phyloP scores from a whole-genome alignment of 257 asterid species.

The Henckelia pumila region DNA sequence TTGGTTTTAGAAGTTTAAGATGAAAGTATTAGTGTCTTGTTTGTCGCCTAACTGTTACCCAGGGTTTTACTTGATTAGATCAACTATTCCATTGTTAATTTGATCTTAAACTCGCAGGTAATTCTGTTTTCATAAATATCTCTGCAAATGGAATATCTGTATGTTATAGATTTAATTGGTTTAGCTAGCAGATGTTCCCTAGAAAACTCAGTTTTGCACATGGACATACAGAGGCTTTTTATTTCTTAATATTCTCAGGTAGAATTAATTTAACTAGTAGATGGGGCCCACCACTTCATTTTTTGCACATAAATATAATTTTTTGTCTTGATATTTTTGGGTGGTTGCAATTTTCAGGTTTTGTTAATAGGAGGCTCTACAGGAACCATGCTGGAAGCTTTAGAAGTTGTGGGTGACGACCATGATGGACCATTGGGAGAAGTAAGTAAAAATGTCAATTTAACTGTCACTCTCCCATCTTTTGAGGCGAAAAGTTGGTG shows the following conservation, averaged over 20 bases:
- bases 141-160: not conserved
- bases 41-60: conserved; percentile 8
- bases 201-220: no score
- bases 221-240: no score
- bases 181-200: no score
- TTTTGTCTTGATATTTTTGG: not conserved
- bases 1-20: conserved; percentile 10
- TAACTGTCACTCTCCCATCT: conserved; percentile 10
- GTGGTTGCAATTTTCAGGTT: conserved; percentile 50
- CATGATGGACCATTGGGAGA: conserved; percentile 65
- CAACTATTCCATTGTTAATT: not conserved
- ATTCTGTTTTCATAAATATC: not conserved
- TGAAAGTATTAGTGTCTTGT: conserved; percentile 13
- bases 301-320: no score
- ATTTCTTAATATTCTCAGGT: not conserved
- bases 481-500: conserved; percentile 19
- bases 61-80: not conserved
- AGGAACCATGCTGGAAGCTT: conserved; percentile 97
- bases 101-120: conserved; percentile 14
- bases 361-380: conserved; percentile 98
- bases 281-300: not conserved
- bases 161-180: no score
- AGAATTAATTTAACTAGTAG: not conserved
- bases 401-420: conserved; percentile 88
- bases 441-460: conserved; percentile 45